These are phyloP conservation scores for Lactifluus subvellereus DNA, from an alignment of 768 basidiomycete species.

Conservation along the genomic window DNA sequence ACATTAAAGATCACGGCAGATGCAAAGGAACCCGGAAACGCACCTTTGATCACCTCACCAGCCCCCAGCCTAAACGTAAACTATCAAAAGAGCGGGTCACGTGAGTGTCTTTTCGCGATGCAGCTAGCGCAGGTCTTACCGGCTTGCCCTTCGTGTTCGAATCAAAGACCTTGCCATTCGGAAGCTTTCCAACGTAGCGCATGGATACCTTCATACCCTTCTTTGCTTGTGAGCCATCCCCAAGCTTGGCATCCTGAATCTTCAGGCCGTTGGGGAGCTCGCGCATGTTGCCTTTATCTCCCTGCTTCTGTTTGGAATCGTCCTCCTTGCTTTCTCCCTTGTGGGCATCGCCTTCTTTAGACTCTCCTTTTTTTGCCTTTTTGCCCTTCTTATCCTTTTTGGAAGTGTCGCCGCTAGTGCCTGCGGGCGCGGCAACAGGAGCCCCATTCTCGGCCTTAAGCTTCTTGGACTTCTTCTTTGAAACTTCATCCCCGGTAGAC, in stretches of 20 bases:
- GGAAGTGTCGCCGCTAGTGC: slow-evolving; percentile 26
- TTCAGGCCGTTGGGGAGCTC: slow-evolving; percentile 69
- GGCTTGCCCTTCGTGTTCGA: slow-evolving; percentile 81
- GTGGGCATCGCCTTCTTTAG: slow-evolving; percentile 1
- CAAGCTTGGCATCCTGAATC: slow-evolving; percentile 68
- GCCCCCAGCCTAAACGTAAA: slow-evolving; percentile 76
- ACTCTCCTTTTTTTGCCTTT: slow-evolving; percentile 33
- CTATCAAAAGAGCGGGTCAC: slow-evolving; percentile 32
- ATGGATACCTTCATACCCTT: slow-evolving; percentile 76
- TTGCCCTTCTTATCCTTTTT: slow-evolving; percentile 36
- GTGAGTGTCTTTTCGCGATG: not conserved
- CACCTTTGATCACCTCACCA: slow-evolving; percentile 90
- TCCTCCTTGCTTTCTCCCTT: slow-evolving; percentile 24
- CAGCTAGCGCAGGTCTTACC: slow-evolving; percentile 39
- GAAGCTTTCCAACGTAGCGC: slow-evolving; percentile 91
- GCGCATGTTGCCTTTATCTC: slow-evolving; percentile 32
- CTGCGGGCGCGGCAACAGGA: slow-evolving; percentile 32
- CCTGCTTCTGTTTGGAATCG: slow-evolving; percentile 29
- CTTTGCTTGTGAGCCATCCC: slow-evolving; percentile 83
- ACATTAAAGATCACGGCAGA: slow-evolving; percentile 5
- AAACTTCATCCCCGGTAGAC: slow-evolving; percentile 34
- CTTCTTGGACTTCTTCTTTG: slow-evolving; percentile 70
- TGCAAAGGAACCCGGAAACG: slow-evolving; percentile 15
- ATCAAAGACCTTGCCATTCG: slow-evolving; percentile 72
- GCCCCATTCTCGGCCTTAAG: slow-evolving; percentile 55